Evolutionary conservation across 176 grass and related monocot genomes (phyloP).

Genomic region (Ensete glaucum): DNA sequence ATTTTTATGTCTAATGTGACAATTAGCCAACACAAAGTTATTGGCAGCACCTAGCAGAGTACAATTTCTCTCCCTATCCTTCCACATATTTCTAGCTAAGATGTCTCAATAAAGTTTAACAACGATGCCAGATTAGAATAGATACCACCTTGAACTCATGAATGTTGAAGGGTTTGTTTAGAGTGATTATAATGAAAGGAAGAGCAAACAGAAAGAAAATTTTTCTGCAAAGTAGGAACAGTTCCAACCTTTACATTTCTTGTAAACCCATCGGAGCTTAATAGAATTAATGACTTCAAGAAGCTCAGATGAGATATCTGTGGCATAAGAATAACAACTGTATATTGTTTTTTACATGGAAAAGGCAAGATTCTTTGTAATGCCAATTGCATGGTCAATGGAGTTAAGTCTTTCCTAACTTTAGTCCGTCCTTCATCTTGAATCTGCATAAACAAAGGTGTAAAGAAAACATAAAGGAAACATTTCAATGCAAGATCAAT

Average conservation of each 20-base stretch:
- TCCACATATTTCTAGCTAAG: too few relatives aligned
- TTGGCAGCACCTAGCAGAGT: too few relatives aligned
- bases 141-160: too few relatives aligned
- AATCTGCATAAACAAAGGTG: conserved; percentile 33
- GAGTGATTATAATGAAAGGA: neutral
- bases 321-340: conserved; percentile 93
- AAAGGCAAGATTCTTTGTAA: conserved; percentile 75
- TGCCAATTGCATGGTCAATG: conserved; percentile 44
- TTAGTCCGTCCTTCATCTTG: conserved; percentile 83
- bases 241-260: conserved; percentile 76
- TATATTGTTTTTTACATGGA: conserved; percentile 91
- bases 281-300: conserved; percentile 57
- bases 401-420: conserved; percentile 69
- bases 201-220: neutral
- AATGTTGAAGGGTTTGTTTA: neutral
- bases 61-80: too few relatives aligned
- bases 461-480: conserved; percentile 4
- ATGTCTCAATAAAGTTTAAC: too few relatives aligned
- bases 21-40: neutral
- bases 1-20: too few relatives aligned
- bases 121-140: too few relatives aligned
- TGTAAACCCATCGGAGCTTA: conserved; percentile 41
- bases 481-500: conserved; percentile 5
- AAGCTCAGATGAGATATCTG: conserved; percentile 50
- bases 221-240: neutral